Base-by-base conservation (phyloP, 164 flowering plant genomes). In the Kingdonia uniflora region DNA sequence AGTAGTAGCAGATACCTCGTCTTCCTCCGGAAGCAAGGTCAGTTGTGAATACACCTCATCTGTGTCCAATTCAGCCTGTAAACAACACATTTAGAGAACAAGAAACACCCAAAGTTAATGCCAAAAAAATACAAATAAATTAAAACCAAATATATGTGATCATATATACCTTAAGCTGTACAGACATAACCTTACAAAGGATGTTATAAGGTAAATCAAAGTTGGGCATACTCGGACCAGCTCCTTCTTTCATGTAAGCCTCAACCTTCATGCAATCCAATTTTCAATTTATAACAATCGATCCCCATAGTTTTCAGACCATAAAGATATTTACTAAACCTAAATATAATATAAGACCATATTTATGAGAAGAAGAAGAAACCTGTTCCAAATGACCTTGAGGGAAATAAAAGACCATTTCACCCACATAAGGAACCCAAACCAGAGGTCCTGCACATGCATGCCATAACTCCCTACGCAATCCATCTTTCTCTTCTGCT, bases 381-480 rank as follows among this genome's bases (percentile, higher is more conserved):
- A 84, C 92, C 68, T 87, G 96, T 53, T 84, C 96, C 85, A 87
- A 80, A 55, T 84, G 96, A 15, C 96, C 96, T 44, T 87, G 96
- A 3, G 94, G 94, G 55, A 87, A 87, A 59, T 87, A 87, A 59
- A 50, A 87, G 19, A 84, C 96, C 60, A 70, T 76, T 60, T 84
- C 86, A 12, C 68, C 75, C 15, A 0, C 11, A 33, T 58, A 67
- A 41, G 87, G 96, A 49, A 84, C 74, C 44, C 80, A 86, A 12
- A 87, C 96, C 5, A 84, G 71, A 12, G 90, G 90, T 11, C 96
- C 96, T 1, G 96, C 96, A 65, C 89, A 80, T 16, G 80, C 78
- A 77, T 68, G 79, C 96, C 96, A 87, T 38, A 87, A 71, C 75
- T 82, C 89, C 21, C 41, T 42, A 57, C 76, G 81, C 65, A 87